Base-by-base conservation (phyloP, 768 basidiomycete genomes). In the Podaxis mareebaensis region DNA sequence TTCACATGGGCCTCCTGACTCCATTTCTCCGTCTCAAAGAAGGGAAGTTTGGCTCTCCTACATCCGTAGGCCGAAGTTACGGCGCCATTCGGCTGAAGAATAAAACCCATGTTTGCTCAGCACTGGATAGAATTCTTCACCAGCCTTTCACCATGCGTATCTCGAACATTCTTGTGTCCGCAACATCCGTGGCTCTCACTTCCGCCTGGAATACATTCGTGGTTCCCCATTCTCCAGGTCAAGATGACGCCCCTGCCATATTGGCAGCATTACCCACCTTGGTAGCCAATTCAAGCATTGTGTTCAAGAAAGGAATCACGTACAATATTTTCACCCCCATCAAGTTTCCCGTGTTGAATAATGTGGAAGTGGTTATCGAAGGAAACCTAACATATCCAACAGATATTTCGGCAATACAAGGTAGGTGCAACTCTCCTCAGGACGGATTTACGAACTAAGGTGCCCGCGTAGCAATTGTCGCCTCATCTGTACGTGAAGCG, bases 241-340 rank as follows among this genome's bases (percentile, higher is more conserved):
- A 73, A 52, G 85, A 88, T 52, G 87, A 87, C 66, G 81, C 81
- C 2, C 83, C 83, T 13, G 76, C 78, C 0, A 70, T 88, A 7
- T 67, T 75, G 5, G 75, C 80, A 20, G 81, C 79, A 4, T 71
- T 87, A 11, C 75, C 78, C 0, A 75, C 74, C 33, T 78, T 77
- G 64, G 67, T 74, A 2, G 69, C 69, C 7, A 74, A 84, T 63
- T 75, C 85, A 24, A 84, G 82, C 4, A 87, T 88, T 66, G 63
- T 88, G 4, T 89, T 89, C 71, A 54, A 81, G 68, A 77, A 83
- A 57, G 84, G 85, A 40, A 72, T 79, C 20, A 84, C 79, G 0
- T 89, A 89, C 68, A 89, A 88, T 67, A 81, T 87, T 5, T 85
- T 82, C 68, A 85, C 84, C 2, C 83, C 86, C 0, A 77, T 87